Evolutionary conservation across 495 filamentous ascomycete species (phyloP).

Genomic region (Rusavskia elegans): DNA sequence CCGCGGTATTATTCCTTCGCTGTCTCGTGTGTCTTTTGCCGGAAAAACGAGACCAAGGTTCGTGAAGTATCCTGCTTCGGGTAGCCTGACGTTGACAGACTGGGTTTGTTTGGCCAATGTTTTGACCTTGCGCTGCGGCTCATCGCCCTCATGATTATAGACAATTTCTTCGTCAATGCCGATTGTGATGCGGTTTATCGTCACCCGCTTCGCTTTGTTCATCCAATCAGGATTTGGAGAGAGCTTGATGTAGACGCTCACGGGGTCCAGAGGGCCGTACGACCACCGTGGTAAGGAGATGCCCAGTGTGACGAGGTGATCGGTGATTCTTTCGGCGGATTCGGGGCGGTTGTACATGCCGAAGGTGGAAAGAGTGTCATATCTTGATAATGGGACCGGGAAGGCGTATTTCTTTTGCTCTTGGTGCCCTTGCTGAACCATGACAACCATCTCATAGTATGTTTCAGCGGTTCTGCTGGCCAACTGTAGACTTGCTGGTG

Average conservation of each 20-base stretch:
- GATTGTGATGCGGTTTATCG: conserved; percentile 85
- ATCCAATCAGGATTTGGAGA: conserved; percentile 86
- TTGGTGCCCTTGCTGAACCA: conserved; percentile 74
- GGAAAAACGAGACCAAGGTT: conserved; percentile 87
- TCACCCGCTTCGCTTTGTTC: conserved; percentile 76
- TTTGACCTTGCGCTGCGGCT: conserved; percentile 82
- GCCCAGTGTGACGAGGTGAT: conserved; percentile 81
- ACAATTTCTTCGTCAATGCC: conserved; percentile 94
- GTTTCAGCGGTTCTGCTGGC: conserved; percentile 88
- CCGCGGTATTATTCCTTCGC: conserved; percentile 73
- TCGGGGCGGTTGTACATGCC: conserved; percentile 99
- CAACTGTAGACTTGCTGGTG: conserved; percentile 82
- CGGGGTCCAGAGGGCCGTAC: conserved; percentile 87
- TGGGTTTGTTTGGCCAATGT: conserved; percentile 73
- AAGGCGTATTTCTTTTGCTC: conserved; percentile 83
- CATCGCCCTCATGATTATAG: conserved; percentile 96
- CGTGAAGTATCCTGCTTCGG: conserved; percentile 76
- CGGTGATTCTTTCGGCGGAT: conserved; percentile 63
- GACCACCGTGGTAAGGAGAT: conserved; percentile 91
- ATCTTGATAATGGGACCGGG: conserved; percentile 78
- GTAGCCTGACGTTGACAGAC: conserved; percentile 61
- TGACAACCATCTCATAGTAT: conserved; percentile 91
- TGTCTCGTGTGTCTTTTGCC: conserved; percentile 73
- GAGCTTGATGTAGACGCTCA: conserved; percentile 87
- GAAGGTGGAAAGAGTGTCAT: conserved; percentile 94